Percentiles rank a stretch among this genome's conserved stretches.
These are phyloP conservation scores for Circinella umbellata DNA, from an alignment of 371 early-diverging fungal genomes.

Conservation along the genomic window DNA sequence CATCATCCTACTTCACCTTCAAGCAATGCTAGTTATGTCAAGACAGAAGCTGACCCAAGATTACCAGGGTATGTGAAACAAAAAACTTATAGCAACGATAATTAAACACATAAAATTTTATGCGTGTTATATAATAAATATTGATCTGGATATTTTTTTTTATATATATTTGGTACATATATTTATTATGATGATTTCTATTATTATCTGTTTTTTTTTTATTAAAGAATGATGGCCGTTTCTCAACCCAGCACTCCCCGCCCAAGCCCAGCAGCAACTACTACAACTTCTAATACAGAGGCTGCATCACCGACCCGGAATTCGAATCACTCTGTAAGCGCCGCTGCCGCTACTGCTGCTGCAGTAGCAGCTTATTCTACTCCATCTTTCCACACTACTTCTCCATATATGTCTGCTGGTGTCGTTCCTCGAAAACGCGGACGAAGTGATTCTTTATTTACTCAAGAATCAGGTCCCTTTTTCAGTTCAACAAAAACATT, in stretches of 20 bases:
- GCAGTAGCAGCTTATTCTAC: constrained; percentile 25
- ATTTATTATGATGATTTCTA: not conserved
- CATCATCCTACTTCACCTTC: constrained; percentile 19
- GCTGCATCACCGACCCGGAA: constrained; percentile 26
- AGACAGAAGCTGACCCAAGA: constrained; percentile 38
- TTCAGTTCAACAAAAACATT: constrained; percentile 58
- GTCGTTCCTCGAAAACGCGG: constrained; percentile 39
- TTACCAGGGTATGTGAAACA: constrained; percentile 38
- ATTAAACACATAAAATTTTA: not conserved
- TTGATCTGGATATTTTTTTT: too few species aligned
- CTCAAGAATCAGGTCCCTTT: constrained; percentile 47
- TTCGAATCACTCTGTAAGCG: constrained; percentile 1
- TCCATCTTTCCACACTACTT: constrained; percentile 34
- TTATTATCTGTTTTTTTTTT: constrained; percentile 8
- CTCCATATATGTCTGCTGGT: constrained; percentile 30
- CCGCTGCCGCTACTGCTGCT: constrained; percentile 1
- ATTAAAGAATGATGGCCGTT: constrained; percentile 43
- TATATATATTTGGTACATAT: too few species aligned
- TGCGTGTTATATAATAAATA: too few species aligned
- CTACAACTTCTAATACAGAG: not conserved
- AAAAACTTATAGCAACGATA: too few species aligned
- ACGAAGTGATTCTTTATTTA: constrained; percentile 31
- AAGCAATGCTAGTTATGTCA: constrained; percentile 13
- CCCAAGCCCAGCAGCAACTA: constrained; percentile 28
- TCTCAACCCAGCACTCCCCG: constrained; percentile 58